Evolutionary conservation across 371 early-diverging fungal species (phyloP).

Genomic region (Mucor circinelloides): DNA sequence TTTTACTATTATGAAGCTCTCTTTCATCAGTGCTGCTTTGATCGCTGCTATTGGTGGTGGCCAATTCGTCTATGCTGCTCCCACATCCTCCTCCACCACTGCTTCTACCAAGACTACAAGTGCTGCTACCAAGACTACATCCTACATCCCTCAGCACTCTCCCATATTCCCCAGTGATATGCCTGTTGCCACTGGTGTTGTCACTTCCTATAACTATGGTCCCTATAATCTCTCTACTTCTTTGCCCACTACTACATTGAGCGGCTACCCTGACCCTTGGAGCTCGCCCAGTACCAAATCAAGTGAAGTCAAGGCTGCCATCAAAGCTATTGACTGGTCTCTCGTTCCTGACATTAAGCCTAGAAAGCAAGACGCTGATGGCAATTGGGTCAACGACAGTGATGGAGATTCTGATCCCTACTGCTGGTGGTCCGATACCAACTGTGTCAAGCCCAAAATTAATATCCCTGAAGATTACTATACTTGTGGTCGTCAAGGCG

Average conservation of each 20-base stretch:
- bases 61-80: constrained; percentile 7
- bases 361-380: constrained; percentile 14
- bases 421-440: constrained; percentile 35
- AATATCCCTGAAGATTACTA: constrained; percentile 26
- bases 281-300: constrained; percentile 23
- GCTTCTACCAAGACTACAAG: background rate
- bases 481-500: constrained; percentile 22
- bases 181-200: constrained; percentile 11
- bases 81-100: constrained; percentile 1
- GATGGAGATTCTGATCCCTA: constrained; percentile 26
- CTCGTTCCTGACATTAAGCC: constrained; percentile 41
- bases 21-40: constrained; percentile 5
- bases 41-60: background rate
- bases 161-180: constrained; percentile 38
- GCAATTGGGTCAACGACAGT: constrained; percentile 18
- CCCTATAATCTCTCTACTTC: constrained; percentile 8
- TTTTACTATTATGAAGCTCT: constrained; percentile 14
- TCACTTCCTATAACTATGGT: constrained; percentile 10
- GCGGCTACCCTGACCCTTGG: constrained; percentile 45
- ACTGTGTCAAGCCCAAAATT: constrained; percentile 27
- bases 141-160: constrained; percentile 24
- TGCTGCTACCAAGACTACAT: background rate
- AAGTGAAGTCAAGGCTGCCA: constrained; percentile 37
- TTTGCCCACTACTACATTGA: background rate
- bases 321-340: constrained; percentile 42